phyloP scores from a whole-genome alignment of 441 rosid genomes.

The Gossypium schwendimanii region DNA sequence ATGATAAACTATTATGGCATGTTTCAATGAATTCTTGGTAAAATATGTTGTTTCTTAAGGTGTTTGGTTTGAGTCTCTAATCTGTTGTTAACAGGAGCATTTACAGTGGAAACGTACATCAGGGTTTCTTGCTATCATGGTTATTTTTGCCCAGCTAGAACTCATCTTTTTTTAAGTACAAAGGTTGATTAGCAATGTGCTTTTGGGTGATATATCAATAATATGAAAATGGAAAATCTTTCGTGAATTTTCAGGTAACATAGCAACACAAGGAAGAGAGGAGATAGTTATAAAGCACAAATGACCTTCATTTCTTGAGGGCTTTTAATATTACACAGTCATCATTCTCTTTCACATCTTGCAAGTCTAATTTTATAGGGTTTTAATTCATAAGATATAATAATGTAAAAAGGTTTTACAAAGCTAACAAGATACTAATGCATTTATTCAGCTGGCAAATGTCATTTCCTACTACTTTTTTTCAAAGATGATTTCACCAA shows the following conservation, averaged over 20 bases:
- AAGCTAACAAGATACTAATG: slow-evolving; percentile 11
- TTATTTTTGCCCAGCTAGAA: background rate
- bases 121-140: background rate
- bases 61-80: background rate
- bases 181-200: background rate
- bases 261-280: background rate
- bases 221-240: background rate
- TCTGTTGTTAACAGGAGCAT: background rate
- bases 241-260: background rate
- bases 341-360: slow-evolving; percentile 15
- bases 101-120: background rate
- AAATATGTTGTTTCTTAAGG: background rate
- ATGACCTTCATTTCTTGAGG: slow-evolving; percentile 16
- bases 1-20: background rate
- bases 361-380: slow-evolving; percentile 10
- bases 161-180: background rate
- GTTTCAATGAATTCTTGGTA: background rate
- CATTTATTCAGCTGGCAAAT: slow-evolving; percentile 34
- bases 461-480: slow-evolving; percentile 22
- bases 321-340: background rate
- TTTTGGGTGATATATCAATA: background rate
- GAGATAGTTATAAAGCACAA: background rate
- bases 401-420: slow-evolving; percentile 6
- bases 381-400: slow-evolving; percentile 10
- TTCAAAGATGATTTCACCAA: slow-evolving; percentile 25